phyloP scores from a whole-genome alignment of 768 basidiomycete genomes.

The Agaricus blazei region DNA sequence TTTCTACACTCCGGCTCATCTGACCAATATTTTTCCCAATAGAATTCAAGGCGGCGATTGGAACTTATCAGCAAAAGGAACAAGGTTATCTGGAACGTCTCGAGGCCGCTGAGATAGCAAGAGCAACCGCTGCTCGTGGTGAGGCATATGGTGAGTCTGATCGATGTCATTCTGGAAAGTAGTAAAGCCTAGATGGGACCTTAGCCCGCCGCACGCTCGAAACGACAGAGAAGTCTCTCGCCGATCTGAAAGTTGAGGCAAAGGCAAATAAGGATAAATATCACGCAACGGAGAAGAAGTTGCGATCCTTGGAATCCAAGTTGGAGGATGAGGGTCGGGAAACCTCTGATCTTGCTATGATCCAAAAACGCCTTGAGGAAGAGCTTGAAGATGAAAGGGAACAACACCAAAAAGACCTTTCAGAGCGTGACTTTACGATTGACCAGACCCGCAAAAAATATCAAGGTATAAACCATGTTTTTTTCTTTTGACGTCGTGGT shows the following conservation, averaged over 20 bases:
- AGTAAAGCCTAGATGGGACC: constrained; percentile 9
- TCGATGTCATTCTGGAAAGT: not conserved
- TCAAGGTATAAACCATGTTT: constrained; percentile 48
- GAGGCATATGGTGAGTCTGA: constrained; percentile 52
- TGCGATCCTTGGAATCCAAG: constrained; percentile 56
- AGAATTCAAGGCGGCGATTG: constrained; percentile 63
- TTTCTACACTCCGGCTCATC: not conserved
- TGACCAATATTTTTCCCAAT: constrained; percentile 4
- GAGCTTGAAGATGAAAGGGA: constrained; percentile 77
- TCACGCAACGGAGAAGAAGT: constrained; percentile 43
- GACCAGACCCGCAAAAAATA: constrained; percentile 86
- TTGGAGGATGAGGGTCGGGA: constrained; percentile 67
- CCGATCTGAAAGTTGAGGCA: constrained; percentile 45
- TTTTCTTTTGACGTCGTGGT: not conserved
- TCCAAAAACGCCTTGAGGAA: constrained; percentile 64
- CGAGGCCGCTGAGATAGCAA: constrained; percentile 64
- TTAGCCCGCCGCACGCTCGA: constrained; percentile 56
- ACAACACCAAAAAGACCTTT: constrained; percentile 75
- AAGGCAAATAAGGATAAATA: constrained; percentile 47
- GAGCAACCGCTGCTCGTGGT: constrained; percentile 57
- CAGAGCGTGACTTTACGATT: constrained; percentile 70
- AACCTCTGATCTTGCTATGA: constrained; percentile 56
- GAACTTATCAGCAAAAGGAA: constrained; percentile 62
- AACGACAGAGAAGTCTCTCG: constrained; percentile 56
- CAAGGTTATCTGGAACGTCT: constrained; percentile 52